These are phyloP conservation scores for Cephaloascus albidus DNA, from an alignment of 805 yeast species.

Conservation along the genomic window DNA sequence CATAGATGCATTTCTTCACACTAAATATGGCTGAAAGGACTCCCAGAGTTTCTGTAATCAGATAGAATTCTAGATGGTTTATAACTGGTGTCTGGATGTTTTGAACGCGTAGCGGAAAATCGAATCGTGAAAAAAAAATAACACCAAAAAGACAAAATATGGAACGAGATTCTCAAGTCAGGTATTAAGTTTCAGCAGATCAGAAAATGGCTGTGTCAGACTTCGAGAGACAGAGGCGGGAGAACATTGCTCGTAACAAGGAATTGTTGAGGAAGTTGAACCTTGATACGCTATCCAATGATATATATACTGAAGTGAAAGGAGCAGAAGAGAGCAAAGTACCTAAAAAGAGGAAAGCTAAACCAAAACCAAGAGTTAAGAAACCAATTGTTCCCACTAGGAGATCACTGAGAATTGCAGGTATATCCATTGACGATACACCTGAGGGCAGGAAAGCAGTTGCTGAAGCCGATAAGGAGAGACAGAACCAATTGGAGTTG, in stretches of 20 bases:
- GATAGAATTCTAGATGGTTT: too few relatives aligned
- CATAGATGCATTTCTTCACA: too few relatives aligned
- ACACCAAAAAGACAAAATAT: too few relatives aligned
- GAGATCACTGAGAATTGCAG: slow-evolving; percentile 73
- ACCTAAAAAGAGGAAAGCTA: slow-evolving; percentile 10
- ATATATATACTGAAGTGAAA: slow-evolving; percentile 31
- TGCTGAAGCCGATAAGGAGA: slow-evolving; percentile 24
- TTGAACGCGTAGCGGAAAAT: too few relatives aligned
- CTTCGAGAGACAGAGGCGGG: slow-evolving; percentile 63
- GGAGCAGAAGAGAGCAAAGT: slow-evolving; percentile 9
- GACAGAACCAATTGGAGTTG: slow-evolving; percentile 15
- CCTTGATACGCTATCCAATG: slow-evolving; percentile 46
- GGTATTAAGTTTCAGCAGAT: too few relatives aligned
- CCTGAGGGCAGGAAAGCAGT: slow-evolving; percentile 25
- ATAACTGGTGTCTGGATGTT: too few relatives aligned
- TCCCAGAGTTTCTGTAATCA: too few relatives aligned
- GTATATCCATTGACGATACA: slow-evolving; percentile 49
- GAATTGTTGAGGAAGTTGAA: slow-evolving; percentile 65
- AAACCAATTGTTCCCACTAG: slow-evolving; percentile 44
- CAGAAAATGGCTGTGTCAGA: slow-evolving; percentile 35
- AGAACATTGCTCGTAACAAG: slow-evolving; percentile 76
- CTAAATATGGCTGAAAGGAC: too few relatives aligned
- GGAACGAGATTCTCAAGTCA: too few relatives aligned
- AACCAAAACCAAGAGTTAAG: slow-evolving; percentile 15
- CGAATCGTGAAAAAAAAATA: too few relatives aligned